These are phyloP conservation scores for Ilex paraguariensis DNA, from an alignment of 305 asterid species.

Conservation along the genomic window DNA sequence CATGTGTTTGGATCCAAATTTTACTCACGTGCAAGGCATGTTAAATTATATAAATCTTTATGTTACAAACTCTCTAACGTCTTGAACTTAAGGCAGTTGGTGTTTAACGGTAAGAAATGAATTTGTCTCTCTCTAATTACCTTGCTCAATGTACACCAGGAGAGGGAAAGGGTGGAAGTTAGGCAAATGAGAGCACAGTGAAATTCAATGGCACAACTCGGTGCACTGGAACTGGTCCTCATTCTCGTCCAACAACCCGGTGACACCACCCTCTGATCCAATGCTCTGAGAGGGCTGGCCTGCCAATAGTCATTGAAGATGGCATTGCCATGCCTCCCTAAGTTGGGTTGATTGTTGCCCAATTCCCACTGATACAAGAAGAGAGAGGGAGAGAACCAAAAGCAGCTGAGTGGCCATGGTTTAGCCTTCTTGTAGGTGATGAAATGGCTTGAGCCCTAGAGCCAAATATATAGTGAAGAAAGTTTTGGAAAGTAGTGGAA, in stretches of 20 bases:
- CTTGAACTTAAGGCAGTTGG: no score
- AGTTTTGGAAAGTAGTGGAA: no score
- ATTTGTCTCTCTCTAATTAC: slow-evolving; percentile 13
- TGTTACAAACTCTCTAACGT: no score
- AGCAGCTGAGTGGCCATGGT: slow-evolving; percentile 32
- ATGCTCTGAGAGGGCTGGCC: slow-evolving; percentile 36
- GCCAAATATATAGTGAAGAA: no score
- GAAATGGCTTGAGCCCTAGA: no score
- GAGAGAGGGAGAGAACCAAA: slow-evolving; percentile 26
- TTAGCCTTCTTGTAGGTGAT: no score
- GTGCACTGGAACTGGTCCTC: slow-evolving; percentile 64
- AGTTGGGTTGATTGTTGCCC: slow-evolving; percentile 18
- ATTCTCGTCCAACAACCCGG: slow-evolving; percentile 55
- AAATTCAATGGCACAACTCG: slow-evolving; percentile 42
- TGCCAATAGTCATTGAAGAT: slow-evolving; percentile 38
- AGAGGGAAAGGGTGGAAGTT: slow-evolving; percentile 67
- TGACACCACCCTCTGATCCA: slow-evolving; percentile 52
- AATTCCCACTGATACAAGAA: slow-evolving; percentile 23
- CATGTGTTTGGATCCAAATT: no score
- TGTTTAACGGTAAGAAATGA: no score
- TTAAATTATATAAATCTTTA: no score
- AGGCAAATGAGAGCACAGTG: slow-evolving; percentile 48
- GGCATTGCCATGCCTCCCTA: slow-evolving; percentile 54
- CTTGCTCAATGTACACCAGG: slow-evolving; percentile 50
- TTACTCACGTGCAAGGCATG: no score